Conservation (phyloP, 164 flowering plant genomes). For the Aristolochia fimbriata region DNA sequence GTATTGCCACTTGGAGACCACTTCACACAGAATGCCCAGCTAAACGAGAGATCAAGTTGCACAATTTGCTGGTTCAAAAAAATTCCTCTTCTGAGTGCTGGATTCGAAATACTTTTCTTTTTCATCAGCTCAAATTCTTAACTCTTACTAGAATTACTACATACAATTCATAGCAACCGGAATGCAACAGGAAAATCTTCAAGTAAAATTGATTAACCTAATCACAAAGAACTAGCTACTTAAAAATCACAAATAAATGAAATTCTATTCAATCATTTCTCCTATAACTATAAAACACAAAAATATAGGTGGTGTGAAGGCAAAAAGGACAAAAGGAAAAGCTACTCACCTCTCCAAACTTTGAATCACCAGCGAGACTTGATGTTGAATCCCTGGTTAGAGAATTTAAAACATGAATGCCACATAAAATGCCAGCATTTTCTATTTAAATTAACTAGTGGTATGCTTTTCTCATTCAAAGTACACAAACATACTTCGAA, state of each 20-base stretch:
- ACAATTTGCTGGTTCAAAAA: constrained; percentile 75
- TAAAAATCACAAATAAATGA: not conserved
- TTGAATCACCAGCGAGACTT: constrained; percentile 52
- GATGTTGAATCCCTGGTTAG: constrained; percentile 50
- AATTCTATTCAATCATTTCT: not conserved
- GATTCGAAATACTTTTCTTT: no score
- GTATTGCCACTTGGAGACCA: constrained; percentile 99
- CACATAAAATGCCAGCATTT: not conserved
- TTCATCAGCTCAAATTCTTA: no score
- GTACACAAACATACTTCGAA: constrained; percentile 37
- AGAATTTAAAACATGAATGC: not conserved
- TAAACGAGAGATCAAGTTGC: constrained; percentile 94
- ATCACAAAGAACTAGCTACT: no score
- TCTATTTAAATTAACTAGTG: not conserved
- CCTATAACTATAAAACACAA: not conserved
- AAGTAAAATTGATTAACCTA: not conserved
- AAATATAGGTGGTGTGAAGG: not conserved
- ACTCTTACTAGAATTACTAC: not conserved
- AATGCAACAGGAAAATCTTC: not conserved
- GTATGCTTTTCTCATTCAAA: not conserved
- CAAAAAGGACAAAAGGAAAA: not conserved
- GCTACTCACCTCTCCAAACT: constrained; percentile 83
- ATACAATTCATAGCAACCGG: not conserved
- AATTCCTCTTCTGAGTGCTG: not conserved
- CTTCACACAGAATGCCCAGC: constrained; percentile 96